Conservation (phyloP, 2,329 filamentous ascomycete genomes). For the Neopestalotiopsis sp. region DNA sequence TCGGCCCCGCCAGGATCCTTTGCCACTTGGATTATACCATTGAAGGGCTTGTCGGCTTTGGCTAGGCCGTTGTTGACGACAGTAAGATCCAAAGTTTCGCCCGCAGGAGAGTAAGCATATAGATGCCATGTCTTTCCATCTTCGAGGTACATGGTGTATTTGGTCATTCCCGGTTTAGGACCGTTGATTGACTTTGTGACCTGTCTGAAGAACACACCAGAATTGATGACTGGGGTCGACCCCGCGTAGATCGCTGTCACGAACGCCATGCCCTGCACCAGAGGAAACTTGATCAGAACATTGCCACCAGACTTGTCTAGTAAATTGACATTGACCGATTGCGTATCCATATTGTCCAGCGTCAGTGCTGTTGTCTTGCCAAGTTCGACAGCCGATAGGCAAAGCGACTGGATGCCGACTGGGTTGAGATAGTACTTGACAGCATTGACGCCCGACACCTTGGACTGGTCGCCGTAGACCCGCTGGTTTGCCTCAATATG, state of each 20-base stretch:
- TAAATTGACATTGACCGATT: constrained; percentile 72
- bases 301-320: constrained; percentile 55
- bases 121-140: constrained; percentile 80
- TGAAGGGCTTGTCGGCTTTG: constrained; percentile 70
- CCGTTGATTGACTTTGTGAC: constrained; percentile 64
- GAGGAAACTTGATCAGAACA: constrained; percentile 74
- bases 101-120: constrained; percentile 70
- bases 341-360: constrained; percentile 59
- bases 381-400: constrained; percentile 80
- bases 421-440: constrained; percentile 80
- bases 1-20: constrained; percentile 75
- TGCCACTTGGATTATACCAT: constrained; percentile 80
- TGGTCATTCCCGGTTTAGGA: constrained; percentile 70
- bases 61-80: constrained; percentile 71
- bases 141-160: constrained; percentile 76
- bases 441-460: constrained; percentile 57
- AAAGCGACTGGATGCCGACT: constrained; percentile 79
- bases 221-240: constrained; percentile 74
- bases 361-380: constrained; percentile 62
- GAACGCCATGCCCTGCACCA: constrained; percentile 90
- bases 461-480: constrained; percentile 65
- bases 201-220: constrained; percentile 74
- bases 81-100: constrained; percentile 68
- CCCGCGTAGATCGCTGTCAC: constrained; percentile 79
- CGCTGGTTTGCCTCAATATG: constrained; percentile 74